Evolutionary conservation across 2,329 filamentous ascomycete species (phyloP).

Genomic region (Aschersonia sp.): DNA sequence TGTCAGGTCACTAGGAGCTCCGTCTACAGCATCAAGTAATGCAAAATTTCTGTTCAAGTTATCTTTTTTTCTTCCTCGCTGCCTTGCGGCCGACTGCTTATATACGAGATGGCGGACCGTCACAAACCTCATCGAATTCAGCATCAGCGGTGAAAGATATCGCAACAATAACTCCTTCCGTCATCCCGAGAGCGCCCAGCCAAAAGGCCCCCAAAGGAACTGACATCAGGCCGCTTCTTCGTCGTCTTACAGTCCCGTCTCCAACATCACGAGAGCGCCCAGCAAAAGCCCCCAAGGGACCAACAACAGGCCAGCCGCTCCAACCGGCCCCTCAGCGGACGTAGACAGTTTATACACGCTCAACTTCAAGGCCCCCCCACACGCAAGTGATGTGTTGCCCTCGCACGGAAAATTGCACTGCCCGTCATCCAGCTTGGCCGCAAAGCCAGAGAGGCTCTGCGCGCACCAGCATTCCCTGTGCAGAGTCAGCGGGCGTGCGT

Average conservation of each 20-base stretch:
- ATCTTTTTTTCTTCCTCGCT: too few relatives aligned
- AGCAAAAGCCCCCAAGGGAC: background rate
- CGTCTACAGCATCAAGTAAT: too few relatives aligned
- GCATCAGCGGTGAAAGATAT: too few relatives aligned
- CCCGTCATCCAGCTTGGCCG: constrained; percentile 28
- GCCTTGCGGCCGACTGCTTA: too few relatives aligned
- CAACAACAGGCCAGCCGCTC: background rate
- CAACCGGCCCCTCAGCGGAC: constrained; percentile 1
- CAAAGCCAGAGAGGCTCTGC: constrained; percentile 29
- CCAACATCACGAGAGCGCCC: background rate
- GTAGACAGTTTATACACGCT: constrained; percentile 24
- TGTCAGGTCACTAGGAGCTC: too few relatives aligned
- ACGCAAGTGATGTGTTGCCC: constrained; percentile 34
- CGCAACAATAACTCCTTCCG: too few relatives aligned
- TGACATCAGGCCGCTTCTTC: too few relatives aligned
- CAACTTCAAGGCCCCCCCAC: constrained; percentile 37
- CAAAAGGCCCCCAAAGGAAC: too few relatives aligned
- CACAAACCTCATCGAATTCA: too few relatives aligned
- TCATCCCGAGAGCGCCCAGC: too few relatives aligned
- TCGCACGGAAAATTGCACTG: constrained; percentile 38
- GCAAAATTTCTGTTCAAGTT: too few relatives aligned
- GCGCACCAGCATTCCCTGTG: constrained; percentile 47
- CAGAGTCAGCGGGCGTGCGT: background rate
- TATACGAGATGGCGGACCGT: too few relatives aligned
- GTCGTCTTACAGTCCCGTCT: background rate